phyloP scores from a whole-genome alignment of 148 eudicot species.

The Cornus suecica region DNA sequence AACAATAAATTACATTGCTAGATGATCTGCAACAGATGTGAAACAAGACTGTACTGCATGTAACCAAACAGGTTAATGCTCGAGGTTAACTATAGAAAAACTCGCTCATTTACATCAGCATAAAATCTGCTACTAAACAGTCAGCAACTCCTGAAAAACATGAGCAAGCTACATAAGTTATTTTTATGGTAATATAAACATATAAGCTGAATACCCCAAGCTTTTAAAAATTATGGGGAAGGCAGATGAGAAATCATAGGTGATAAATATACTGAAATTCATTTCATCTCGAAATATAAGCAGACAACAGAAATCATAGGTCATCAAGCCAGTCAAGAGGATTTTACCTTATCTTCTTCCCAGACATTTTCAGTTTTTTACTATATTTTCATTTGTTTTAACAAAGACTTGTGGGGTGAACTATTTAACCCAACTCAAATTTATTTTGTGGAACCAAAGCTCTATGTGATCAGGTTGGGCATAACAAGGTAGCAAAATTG shows the following conservation, averaged over 20 bases:
- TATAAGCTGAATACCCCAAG: not conserved
- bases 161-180: not conserved
- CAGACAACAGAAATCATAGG: too few species aligned
- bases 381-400: not conserved
- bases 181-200: not conserved
- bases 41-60: not conserved
- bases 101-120: slow-evolving; percentile 7
- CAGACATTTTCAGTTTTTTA: not conserved
- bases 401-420: not conserved
- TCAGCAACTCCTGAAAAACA: slow-evolving; percentile 77
- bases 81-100: not conserved
- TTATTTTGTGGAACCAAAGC: not conserved
- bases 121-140: slow-evolving; percentile 35
- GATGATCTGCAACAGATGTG: not conserved
- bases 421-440: not conserved
- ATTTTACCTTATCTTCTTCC: not conserved
- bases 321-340: not conserved
- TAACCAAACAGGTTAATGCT: not conserved
- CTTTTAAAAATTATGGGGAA: too few species aligned
- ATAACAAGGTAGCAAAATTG: not conserved
- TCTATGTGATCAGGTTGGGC: not conserved
- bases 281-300: not conserved
- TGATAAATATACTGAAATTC: not conserved
- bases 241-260: not conserved
- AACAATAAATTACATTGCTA: not conserved